Percentiles rank a stretch among this genome's conserved stretches.
These are phyloP conservation scores for Pichia sp. DNA, from an alignment of 1,139 yeast genomes.

Conservation along the genomic window DNA sequence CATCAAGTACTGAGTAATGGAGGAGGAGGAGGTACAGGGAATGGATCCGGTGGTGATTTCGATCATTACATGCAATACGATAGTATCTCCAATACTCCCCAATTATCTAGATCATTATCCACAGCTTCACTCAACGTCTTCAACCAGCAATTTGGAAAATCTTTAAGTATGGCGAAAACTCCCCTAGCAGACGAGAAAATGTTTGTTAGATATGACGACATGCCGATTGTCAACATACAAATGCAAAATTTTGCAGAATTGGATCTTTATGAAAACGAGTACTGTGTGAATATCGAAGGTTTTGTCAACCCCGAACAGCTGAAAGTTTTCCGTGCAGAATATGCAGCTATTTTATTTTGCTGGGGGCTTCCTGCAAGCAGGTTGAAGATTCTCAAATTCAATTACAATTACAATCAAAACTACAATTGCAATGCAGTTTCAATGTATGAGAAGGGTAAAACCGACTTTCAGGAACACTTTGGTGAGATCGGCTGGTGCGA, in stretches of 20 bases:
- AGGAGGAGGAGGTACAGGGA: not conserved
- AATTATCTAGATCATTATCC: constrained; percentile 17
- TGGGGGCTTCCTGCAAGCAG: constrained; percentile 84
- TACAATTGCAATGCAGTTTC: not conserved
- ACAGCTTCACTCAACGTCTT: constrained; percentile 22
- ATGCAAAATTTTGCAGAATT: constrained; percentile 52
- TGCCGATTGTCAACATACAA: constrained; percentile 41
- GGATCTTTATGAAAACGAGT: constrained; percentile 49
- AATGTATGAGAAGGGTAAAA: constrained; percentile 6
- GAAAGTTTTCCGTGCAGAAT: constrained; percentile 57
- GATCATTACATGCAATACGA: not conserved
- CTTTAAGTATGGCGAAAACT: not conserved
- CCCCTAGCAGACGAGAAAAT: not conserved
- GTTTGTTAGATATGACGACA: not conserved
- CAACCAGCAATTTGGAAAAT: constrained; percentile 23
- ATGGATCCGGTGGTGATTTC: not conserved
- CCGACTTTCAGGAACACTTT: constrained; percentile 36
- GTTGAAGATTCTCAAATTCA: constrained; percentile 73
- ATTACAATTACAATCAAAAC: constrained; percentile 37
- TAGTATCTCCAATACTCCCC: not conserved
- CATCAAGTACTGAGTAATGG: constrained; percentile 2
- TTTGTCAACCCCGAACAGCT: constrained; percentile 44
- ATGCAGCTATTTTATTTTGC: constrained; percentile 71
- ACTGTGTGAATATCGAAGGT: constrained; percentile 44
- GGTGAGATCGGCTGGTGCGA: constrained; percentile 43